phyloP scores from a whole-genome alignment of 768 basidiomycete species.

The Candolleomyces efflorescens region DNA sequence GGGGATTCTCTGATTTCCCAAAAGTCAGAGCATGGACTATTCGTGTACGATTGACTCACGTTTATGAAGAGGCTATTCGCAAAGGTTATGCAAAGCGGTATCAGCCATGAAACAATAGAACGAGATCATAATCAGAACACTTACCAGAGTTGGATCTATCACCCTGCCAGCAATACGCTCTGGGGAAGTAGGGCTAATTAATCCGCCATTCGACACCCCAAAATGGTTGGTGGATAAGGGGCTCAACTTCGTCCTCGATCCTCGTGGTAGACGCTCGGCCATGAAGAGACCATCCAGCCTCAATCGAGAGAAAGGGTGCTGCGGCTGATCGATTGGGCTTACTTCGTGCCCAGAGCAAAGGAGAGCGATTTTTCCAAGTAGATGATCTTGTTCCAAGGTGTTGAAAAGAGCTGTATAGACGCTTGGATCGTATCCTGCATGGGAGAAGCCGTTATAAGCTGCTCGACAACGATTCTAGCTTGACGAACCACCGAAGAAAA shows the following conservation, averaged over 20 bases:
- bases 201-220: conserved; percentile 49
- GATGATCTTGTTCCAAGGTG: conserved; percentile 53
- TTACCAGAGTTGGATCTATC: conserved; percentile 64
- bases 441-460: conserved; percentile 3
- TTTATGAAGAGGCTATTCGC: conserved; percentile 65
- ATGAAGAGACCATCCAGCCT: conserved; percentile 49
- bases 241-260: conserved; percentile 35
- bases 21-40: conserved; percentile 5
- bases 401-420: conserved; percentile 55
- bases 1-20: conserved; percentile 58
- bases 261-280: conserved; percentile 31
- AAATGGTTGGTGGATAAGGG: conserved; percentile 36
- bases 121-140: conserved; percentile 13
- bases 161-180: conserved; percentile 37
- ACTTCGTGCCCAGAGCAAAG: conserved; percentile 46
- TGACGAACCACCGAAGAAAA: conserved; percentile 66
- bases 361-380: conserved; percentile 63
- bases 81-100: background rate
- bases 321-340: conserved; percentile 29
- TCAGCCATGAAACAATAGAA: background rate
- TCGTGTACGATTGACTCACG: conserved; percentile 40
- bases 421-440: conserved; percentile 51
- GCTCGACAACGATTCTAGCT: background rate
- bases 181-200: conserved; percentile 66
- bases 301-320: conserved; percentile 49